These are phyloP conservation scores for Phialemonium atrogriseum DNA, from an alignment of 2,329 filamentous ascomycete genomes.

Conservation along the genomic window DNA sequence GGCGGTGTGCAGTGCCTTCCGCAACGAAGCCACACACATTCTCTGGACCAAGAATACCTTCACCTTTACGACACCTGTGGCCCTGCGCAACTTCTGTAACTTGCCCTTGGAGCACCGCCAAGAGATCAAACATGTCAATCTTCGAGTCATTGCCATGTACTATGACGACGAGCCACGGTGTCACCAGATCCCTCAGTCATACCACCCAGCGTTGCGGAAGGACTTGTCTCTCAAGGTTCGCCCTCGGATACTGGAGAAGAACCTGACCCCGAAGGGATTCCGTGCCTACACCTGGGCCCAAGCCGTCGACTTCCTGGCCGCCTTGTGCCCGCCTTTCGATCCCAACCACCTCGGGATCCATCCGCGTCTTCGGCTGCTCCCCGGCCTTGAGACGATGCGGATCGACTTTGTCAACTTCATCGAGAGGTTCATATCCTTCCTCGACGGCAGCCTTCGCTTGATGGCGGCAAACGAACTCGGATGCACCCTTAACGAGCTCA, in stretches of 20 bases:
- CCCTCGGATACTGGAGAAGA: slow-evolving; percentile 34
- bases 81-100: slow-evolving; percentile 40
- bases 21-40: slow-evolving; percentile 38
- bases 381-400: slow-evolving; percentile 36
- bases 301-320: slow-evolving; percentile 42
- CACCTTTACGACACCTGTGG: slow-evolving; percentile 43
- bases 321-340: slow-evolving; percentile 41
- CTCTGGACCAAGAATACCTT: slow-evolving; percentile 46
- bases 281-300: slow-evolving; percentile 47
- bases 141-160: slow-evolving; percentile 46
- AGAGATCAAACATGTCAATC: slow-evolving; percentile 34
- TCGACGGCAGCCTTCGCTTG: slow-evolving; percentile 40
- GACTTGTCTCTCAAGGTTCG: slow-evolving; percentile 32
- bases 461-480: slow-evolving; percentile 45
- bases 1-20: slow-evolving; percentile 40
- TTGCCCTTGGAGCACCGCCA: slow-evolving; percentile 33
- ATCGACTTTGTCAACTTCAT: slow-evolving; percentile 49
- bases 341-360: slow-evolving; percentile 25
- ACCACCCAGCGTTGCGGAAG: slow-evolving; percentile 34
- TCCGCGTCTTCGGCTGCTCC: slow-evolving; percentile 33
- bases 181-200: slow-evolving; percentile 31
- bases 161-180: slow-evolving; percentile 41
- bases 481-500: slow-evolving; percentile 43
- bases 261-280: slow-evolving; percentile 41
- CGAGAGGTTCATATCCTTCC: slow-evolving; percentile 33